These are phyloP conservation scores for Cornus suecica DNA, from an alignment of 148 eudicot species.

Conservation along the genomic window DNA sequence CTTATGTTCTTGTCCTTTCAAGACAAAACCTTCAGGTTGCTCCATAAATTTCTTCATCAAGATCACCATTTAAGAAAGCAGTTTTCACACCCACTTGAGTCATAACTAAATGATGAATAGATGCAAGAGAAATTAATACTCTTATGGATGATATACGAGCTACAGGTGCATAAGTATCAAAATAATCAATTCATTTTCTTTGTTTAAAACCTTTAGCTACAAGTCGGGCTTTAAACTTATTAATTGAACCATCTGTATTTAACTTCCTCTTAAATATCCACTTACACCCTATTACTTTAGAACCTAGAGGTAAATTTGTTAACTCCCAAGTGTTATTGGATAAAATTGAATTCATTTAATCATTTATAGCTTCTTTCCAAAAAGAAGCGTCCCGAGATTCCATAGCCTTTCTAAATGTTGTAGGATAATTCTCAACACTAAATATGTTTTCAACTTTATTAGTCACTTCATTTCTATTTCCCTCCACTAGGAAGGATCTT, in stretches of 20 bases:
- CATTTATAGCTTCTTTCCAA: background rate
- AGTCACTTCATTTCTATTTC: too few species aligned
- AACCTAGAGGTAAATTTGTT: background rate
- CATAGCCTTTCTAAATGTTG: too few species aligned
- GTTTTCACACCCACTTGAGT: background rate
- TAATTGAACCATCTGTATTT: background rate
- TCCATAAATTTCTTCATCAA: background rate
- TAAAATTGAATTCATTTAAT: too few species aligned
- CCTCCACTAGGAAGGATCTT: too few species aligned
- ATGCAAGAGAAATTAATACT: background rate
- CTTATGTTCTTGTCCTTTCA: background rate
- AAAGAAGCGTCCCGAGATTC: background rate
- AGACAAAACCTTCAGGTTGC: too few species aligned
- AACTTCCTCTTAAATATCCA: background rate
- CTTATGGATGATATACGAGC: background rate
- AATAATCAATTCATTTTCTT: background rate
- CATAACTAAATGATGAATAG: background rate
- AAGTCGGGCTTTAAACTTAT: too few species aligned
- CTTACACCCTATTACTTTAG: background rate
- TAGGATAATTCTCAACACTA: too few species aligned
- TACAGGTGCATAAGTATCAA: background rate
- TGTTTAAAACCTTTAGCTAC: background rate
- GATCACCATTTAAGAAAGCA: background rate
- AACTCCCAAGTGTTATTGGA: background rate
- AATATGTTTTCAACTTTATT: too few species aligned